Evolutionary conservation across 495 filamentous ascomycete species (phyloP), one percentile per base, ranked within the genome.

Genomic region (Trypethelium eluteriae): DNA sequence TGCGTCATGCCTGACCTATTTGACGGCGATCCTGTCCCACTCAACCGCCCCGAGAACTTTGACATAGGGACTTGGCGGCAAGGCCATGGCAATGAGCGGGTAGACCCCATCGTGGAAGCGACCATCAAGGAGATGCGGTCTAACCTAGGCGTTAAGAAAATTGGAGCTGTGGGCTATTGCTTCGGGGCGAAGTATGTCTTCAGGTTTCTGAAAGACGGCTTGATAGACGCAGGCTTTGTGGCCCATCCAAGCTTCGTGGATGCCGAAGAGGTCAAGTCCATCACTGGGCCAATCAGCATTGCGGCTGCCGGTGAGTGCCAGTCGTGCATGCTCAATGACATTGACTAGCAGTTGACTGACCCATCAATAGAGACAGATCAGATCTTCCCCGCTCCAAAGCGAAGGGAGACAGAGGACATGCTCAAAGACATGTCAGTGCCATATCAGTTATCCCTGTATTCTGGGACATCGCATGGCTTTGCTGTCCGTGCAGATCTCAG

Each of bases 231-330:
- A 56, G 91, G 89, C 64, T 94, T 80, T 76, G 76, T 81, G 36
- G 92, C 91, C 5, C 90, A 95, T 76, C 92, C 92, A 16, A 85
- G 82, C 3, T 91, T 92, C 69, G 83, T 93, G 47, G 84, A 87
- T 18, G 81, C 87, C 74, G 88, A 91, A 36, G 92, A 96, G 77
- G 80, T 95, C 38, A 80, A 80, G 56, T 85, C 83, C 47, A 86
- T 94, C 59, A 49, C 56, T 12, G 63, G 64, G 4, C 67, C 67
- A 14, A 14, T 68, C 4, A 49, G 38, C 47, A 68, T 68, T 35
- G 41, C 67, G 16, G 67, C 67, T 36, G 67, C 67, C 10, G 47
- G 66, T 66, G 38, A 3, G 56, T 35, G 56, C n/a, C 63, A 6
- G n/a, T 36, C n/a, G 14, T 6, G 44, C 32, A 11, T 11, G 25